Percentiles rank a stretch among this genome's conserved stretches.
These are phyloP conservation scores for Diaporthe caulivora DNA, from an alignment of 2,329 filamentous ascomycete species.

Conservation along the genomic window DNA sequence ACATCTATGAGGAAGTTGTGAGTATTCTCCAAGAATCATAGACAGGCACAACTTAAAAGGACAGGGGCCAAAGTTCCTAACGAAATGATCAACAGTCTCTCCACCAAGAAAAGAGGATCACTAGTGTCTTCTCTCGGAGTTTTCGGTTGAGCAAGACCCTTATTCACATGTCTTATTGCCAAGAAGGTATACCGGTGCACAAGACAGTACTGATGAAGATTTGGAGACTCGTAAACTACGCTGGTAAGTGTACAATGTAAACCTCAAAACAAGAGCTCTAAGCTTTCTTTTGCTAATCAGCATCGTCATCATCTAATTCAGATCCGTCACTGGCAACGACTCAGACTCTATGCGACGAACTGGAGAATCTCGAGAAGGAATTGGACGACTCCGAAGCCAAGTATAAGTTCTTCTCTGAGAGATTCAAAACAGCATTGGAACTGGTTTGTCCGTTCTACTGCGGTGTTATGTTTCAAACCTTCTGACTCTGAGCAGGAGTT, in stretches of 20 bases:
- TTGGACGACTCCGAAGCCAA: not conserved
- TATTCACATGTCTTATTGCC: slow-evolving; percentile 7
- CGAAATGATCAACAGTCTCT: not conserved
- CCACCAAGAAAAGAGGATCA: not conserved
- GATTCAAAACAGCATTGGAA: not conserved
- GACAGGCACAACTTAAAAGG: no score
- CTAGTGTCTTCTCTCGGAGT: slow-evolving; percentile 9
- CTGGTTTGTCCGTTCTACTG: not conserved
- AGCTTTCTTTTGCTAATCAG: no score
- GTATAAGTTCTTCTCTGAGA: not conserved
- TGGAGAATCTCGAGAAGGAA: not conserved
- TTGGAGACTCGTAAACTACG: not conserved
- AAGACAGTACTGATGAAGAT: not conserved
- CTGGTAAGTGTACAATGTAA: not conserved
- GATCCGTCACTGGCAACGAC: not conserved
- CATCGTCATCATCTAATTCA: not conserved
- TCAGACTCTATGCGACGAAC: not conserved
- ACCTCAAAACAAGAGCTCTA: not conserved
- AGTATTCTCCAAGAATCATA: not conserved
- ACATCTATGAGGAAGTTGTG: not conserved
- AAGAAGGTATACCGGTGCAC: not conserved
- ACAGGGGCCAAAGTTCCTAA: no score
- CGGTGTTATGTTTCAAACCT: not conserved
- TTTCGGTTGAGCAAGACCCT: not conserved
- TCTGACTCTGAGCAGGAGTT: not conserved